Evolutionary conservation across 495 filamentous ascomycete species (phyloP).

Genomic region (Podospora pseudoanserina): DNA sequence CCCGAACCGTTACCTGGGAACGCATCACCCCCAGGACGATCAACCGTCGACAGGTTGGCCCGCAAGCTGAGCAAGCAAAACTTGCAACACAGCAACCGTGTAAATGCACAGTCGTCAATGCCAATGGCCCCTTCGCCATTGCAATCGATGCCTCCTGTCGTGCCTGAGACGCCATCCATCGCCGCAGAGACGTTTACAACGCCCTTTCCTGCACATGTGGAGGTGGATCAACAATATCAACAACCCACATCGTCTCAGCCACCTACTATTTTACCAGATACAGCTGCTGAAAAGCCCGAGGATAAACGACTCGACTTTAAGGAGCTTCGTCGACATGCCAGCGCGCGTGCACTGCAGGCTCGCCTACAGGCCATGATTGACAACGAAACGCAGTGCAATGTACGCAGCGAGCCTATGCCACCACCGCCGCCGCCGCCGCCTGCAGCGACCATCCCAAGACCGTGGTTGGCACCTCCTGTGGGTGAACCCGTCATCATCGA

Average conservation of each 20-base stretch:
- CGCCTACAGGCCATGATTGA: slow-evolving; percentile 37
- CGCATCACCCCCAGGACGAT: background rate
- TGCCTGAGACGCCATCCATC: background rate
- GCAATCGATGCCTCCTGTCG: background rate
- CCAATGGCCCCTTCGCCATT: background rate
- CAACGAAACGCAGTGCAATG: slow-evolving; percentile 36
- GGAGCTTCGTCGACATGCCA: slow-evolving; percentile 18
- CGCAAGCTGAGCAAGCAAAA: slow-evolving; percentile 38
- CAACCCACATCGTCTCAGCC: background rate
- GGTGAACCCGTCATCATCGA: slow-evolving; percentile 12
- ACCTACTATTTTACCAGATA: background rate
- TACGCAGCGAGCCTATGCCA: slow-evolving; percentile 23
- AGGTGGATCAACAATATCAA: slow-evolving; percentile 6
- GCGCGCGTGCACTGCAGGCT: slow-evolving; percentile 23
- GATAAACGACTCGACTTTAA: slow-evolving; percentile 9
- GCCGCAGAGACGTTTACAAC: background rate
- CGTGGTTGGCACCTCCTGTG: background rate
- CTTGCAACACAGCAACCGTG: slow-evolving; percentile 19
- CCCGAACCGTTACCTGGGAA: background rate
- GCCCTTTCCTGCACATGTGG: background rate
- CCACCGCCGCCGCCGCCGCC: slow-evolving; percentile 11
- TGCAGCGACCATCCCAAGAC: background rate
- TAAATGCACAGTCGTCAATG: background rate
- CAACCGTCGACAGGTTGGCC: slow-evolving; percentile 30
- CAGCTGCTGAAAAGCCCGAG: background rate